phyloP scores from a whole-genome alignment of 768 basidiomycete species.

The Strobilomyces dryophilus region DNA sequence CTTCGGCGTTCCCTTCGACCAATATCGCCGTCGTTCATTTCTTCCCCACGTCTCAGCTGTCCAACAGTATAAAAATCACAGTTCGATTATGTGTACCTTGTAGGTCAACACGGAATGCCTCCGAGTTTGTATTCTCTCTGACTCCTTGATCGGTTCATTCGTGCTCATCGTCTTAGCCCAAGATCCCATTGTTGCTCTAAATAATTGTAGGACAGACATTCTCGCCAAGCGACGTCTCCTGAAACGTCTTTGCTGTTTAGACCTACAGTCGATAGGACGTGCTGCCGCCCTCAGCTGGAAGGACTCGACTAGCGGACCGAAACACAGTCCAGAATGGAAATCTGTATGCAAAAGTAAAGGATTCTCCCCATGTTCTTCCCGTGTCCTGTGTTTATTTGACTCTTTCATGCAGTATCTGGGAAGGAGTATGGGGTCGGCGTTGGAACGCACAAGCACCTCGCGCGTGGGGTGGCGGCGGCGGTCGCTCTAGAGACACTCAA shows the following conservation, averaged over 20 bases:
- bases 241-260: constrained; percentile 29
- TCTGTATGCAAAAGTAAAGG: constrained; percentile 53
- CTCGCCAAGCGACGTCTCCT: not conserved
- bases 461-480: constrained; percentile 40
- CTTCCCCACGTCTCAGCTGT: constrained; percentile 16
- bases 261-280: constrained; percentile 47
- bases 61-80: constrained; percentile 26
- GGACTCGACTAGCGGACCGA: constrained; percentile 42
- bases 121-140: constrained; percentile 7
- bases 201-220: constrained; percentile 36
- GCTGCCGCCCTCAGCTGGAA: constrained; percentile 51
- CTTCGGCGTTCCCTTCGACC: constrained; percentile 26
- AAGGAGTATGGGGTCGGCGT: constrained; percentile 44
- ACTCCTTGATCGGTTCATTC: not conserved
- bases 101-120: constrained; percentile 23
- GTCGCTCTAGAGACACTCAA: constrained; percentile 36
- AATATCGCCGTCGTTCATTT: constrained; percentile 25
- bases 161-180: constrained; percentile 19
- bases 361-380: constrained; percentile 1
- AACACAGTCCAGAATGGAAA: constrained; percentile 50
- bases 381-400: constrained; percentile 13
- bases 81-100: constrained; percentile 11
- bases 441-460: constrained; percentile 48
- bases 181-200: constrained; percentile 33
- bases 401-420: constrained; percentile 43